Evolutionary conservation across 148 eudicot genomes (phyloP).

Genomic region (Oxyria digyna): DNA sequence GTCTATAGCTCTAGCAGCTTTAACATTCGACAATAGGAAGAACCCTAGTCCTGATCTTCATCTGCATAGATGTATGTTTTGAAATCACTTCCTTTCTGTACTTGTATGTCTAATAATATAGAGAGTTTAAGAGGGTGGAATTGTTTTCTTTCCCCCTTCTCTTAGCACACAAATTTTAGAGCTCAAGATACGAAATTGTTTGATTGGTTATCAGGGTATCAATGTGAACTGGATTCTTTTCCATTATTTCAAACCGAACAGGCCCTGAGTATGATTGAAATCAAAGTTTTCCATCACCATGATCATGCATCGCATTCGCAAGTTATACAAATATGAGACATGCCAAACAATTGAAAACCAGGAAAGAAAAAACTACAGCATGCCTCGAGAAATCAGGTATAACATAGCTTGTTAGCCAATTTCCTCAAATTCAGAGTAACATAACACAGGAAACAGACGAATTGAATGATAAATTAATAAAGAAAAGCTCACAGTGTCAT

Average conservation of each 20-base stretch:
- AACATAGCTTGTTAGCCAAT: not conserved
- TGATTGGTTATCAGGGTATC: too few species aligned
- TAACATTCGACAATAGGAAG: too few species aligned
- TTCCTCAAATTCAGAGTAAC: not conserved
- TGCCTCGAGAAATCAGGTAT: not conserved
- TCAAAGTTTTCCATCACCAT: not conserved
- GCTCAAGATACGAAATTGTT: too few species aligned
- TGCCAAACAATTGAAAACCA: not conserved
- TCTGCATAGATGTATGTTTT: not conserved
- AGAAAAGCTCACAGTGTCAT: slow-evolving; percentile 43
- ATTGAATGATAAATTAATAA: not conserved
- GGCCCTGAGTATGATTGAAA: not conserved
- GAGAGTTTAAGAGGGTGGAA: too few species aligned
- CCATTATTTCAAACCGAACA: not conserved
- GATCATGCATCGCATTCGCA: not conserved
- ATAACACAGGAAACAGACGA: not conserved
- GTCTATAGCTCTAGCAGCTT: not conserved
- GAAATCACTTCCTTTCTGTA: too few species aligned
- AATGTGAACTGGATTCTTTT: too few species aligned
- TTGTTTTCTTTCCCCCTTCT: too few species aligned
- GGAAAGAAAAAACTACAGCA: not conserved
- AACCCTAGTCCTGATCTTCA: not conserved
- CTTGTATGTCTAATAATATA: too few species aligned
- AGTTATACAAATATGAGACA: not conserved
- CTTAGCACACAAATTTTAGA: too few species aligned